These are phyloP conservation scores for Zygosaccharomyces sapae DNA, from an alignment of 1,139 yeast genomes.

Conservation along the genomic window DNA sequence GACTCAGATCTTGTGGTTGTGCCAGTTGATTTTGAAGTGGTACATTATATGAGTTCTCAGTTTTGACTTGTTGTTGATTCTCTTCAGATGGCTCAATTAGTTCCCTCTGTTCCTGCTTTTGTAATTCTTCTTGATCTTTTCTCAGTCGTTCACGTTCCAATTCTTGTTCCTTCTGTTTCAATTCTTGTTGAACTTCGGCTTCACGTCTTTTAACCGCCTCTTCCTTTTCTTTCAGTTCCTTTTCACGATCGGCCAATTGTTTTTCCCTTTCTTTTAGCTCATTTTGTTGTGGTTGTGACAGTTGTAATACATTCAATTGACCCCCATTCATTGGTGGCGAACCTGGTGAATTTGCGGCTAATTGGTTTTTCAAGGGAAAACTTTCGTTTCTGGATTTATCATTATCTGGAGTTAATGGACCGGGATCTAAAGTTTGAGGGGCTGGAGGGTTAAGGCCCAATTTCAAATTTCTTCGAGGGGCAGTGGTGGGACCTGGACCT, in stretches of 20 bases:
- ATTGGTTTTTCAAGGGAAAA: slow-evolving; percentile 16
- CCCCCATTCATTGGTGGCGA: slow-evolving; percentile 14
- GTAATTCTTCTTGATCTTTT: slow-evolving; percentile 6
- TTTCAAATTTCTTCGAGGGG: background rate
- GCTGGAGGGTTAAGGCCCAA: background rate
- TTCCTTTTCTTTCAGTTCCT: slow-evolving; percentile 13
- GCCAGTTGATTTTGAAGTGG: background rate
- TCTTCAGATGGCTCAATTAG: slow-evolving; percentile 1
- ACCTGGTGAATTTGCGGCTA: slow-evolving; percentile 1
- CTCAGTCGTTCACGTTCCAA: slow-evolving; percentile 4
- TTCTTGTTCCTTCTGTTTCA: slow-evolving; percentile 9
- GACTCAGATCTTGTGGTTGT: background rate
- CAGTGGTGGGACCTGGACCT: background rate
- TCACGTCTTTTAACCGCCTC: slow-evolving; percentile 9
- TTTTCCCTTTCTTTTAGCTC: slow-evolving; percentile 21
- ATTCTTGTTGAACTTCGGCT: slow-evolving; percentile 8
- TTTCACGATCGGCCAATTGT: slow-evolving; percentile 13
- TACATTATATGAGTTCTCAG: background rate
- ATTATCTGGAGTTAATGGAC: slow-evolving; percentile 5
- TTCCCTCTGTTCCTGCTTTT: slow-evolving; percentile 2
- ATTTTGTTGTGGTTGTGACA: slow-evolving; percentile 28
- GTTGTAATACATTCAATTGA: slow-evolving; percentile 26
- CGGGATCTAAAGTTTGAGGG: slow-evolving; percentile 5
- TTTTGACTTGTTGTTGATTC: background rate
- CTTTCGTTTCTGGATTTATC: slow-evolving; percentile 6